Evolutionary conservation across 768 basidiomycete species (phyloP).

Genomic region (Leccinum subtestaceum): DNA sequence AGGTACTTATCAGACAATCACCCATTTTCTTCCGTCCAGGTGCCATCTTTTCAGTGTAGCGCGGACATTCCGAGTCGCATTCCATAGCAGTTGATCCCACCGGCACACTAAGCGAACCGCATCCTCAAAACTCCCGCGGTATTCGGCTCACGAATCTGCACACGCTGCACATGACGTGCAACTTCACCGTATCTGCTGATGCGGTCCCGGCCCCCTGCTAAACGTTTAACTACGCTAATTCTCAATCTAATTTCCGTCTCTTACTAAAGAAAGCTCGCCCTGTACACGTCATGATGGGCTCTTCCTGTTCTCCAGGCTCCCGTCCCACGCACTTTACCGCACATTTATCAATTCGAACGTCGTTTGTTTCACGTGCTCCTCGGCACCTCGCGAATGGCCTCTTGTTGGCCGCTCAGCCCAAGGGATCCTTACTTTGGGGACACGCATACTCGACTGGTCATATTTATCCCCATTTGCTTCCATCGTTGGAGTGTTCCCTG

Average conservation of each 20-base stretch:
- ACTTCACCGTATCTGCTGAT: background rate
- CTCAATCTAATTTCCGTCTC: constrained; percentile 24
- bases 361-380: constrained; percentile 22
- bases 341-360: constrained; percentile 2
- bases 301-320: constrained; percentile 1
- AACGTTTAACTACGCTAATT: constrained; percentile 35
- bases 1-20: constrained; percentile 10
- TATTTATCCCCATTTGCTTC: constrained; percentile 19
- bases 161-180: constrained; percentile 3
- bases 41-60: background rate
- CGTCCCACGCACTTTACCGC: background rate
- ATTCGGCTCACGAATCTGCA: background rate
- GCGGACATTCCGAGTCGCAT: background rate
- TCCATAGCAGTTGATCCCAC: constrained; percentile 4
- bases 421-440: constrained; percentile 10
- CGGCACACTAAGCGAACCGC: background rate
- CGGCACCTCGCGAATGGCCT: constrained; percentile 23
- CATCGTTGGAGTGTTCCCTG: constrained; percentile 11
- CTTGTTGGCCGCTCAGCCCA: constrained; percentile 7
- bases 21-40: background rate
- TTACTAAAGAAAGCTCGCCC: constrained; percentile 15
- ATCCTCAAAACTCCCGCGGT: constrained; percentile 1
- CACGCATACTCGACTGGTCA: constrained; percentile 10
- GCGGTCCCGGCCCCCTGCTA: constrained; percentile 14
- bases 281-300: constrained; percentile 23